A percentile compares a stretch with the other conserved stretches of the same genome.
phyloP scores from a whole-genome alignment of 2,329 filamentous ascomycete genomes.

The Aspergillus unguis region DNA sequence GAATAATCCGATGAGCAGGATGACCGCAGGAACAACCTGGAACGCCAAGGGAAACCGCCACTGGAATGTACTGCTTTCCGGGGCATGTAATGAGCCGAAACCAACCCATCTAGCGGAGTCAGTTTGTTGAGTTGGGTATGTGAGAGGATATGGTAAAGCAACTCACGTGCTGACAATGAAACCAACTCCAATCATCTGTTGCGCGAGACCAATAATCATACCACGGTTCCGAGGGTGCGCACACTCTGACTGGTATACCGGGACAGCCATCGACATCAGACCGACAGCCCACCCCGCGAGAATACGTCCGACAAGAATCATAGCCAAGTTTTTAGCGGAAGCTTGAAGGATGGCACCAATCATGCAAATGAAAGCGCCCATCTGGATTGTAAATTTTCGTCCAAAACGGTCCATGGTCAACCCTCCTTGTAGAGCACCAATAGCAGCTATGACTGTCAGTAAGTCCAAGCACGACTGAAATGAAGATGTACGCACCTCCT shows the following conservation, averaged over 20 bases:
- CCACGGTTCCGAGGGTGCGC: conserved; percentile 59
- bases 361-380: conserved; percentile 57
- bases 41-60: conserved; percentile 36
- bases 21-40: conserved; percentile 41
- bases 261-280: conserved; percentile 51
- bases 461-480: neutral
- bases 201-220: conserved; percentile 41
- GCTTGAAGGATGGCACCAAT: conserved; percentile 60
- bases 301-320: conserved; percentile 57
- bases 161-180: conserved; percentile 44
- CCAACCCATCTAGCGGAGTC: conserved; percentile 43
- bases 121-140: neutral
- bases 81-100: conserved; percentile 44
- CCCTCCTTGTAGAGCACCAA: conserved; percentile 54
- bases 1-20: conserved; percentile 33
- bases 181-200: conserved; percentile 46
- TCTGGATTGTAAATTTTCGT: conserved; percentile 57
- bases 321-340: conserved; percentile 53
- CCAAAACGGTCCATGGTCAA: conserved; percentile 62
- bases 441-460: conserved; percentile 33
- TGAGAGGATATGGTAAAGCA: neutral
- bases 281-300: conserved; percentile 50
- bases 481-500: conserved; percentile 38
- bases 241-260: conserved; percentile 62
- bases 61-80: conserved; percentile 30